These are phyloP conservation scores for Colletotrichum theobromicola DNA, from an alignment of 2,329 filamentous ascomycete species.

Conservation along the genomic window DNA sequence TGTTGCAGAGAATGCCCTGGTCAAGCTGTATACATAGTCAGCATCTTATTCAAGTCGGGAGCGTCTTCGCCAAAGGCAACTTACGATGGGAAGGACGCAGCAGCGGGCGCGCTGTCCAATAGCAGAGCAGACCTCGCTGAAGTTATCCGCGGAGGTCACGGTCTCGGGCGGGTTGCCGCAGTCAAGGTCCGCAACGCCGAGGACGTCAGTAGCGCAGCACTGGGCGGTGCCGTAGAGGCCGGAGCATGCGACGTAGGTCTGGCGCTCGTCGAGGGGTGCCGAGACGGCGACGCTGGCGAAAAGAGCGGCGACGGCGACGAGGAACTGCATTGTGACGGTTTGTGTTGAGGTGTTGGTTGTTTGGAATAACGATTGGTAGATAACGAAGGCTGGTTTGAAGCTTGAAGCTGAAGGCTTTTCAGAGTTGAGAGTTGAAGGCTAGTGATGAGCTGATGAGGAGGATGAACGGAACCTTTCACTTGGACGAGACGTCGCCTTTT, in stretches of 20 bases:
- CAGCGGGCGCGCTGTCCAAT: slow-evolving; percentile 62
- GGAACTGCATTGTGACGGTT: slow-evolving; percentile 19
- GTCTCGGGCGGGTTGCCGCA: slow-evolving; percentile 49
- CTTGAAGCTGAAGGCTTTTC: background rate
- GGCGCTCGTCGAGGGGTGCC: slow-evolving; percentile 37
- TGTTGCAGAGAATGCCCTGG: slow-evolving; percentile 40
- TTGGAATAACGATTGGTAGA: background rate
- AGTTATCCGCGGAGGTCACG: slow-evolving; percentile 44
- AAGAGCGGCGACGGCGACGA: slow-evolving; percentile 15
- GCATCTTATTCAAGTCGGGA: background rate
- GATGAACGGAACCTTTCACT: background rate
- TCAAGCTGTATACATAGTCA: slow-evolving; percentile 25
- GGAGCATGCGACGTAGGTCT: slow-evolving; percentile 45
- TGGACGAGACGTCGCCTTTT: background rate
- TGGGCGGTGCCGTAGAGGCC: slow-evolving; percentile 49
- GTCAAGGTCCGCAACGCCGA: slow-evolving; percentile 62
- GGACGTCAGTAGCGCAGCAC: slow-evolving; percentile 68
- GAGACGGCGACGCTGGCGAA: slow-evolving; percentile 31
- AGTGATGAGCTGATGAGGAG: background rate
- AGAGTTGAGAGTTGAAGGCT: background rate
- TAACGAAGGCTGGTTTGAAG: background rate
- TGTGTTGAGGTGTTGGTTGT: background rate
- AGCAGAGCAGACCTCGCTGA: slow-evolving; percentile 50
- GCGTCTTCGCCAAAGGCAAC: background rate
- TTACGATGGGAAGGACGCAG: slow-evolving; percentile 56